A percentile compares a stretch with the other conserved stretches of the same genome.
Evolutionary conservation across 208 protist genomes (phyloP).

Genomic region (Crithidia brevicula): DNA sequence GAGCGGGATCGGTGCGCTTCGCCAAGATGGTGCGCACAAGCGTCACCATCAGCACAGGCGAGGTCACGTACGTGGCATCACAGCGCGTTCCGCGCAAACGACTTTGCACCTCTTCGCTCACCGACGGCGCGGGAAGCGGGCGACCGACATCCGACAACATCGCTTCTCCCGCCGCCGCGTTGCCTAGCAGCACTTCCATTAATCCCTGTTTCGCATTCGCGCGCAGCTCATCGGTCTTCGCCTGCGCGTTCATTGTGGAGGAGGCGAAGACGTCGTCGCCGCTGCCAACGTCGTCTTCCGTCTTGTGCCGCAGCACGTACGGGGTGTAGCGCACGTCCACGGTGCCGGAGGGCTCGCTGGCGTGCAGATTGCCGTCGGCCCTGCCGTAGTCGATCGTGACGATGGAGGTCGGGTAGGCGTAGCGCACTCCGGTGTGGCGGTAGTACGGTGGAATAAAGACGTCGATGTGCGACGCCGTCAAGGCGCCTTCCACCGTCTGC

Average conservation of each 20-base stretch:
- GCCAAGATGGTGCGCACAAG: slow-evolving; percentile 32
- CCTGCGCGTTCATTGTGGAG: neutral
- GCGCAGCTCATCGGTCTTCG: slow-evolving; percentile 13
- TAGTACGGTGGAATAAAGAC: slow-evolving; percentile 34
- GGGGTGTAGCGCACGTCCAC: slow-evolving; percentile 11
- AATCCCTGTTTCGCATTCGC: slow-evolving; percentile 46
- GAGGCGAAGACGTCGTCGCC: slow-evolving; percentile 7
- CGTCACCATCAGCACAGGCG: slow-evolving; percentile 29
- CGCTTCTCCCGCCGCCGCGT: slow-evolving; percentile 5
- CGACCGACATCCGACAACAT: slow-evolving; percentile 20
- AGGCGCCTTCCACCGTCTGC: neutral
- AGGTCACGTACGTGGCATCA: slow-evolving; percentile 43
- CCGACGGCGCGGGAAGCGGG: slow-evolving; percentile 18
- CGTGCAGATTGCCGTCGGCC: neutral
- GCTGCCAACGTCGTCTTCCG: slow-evolving; percentile 17
- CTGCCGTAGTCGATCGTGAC: slow-evolving; percentile 29
- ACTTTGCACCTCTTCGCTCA: slow-evolving; percentile 31
- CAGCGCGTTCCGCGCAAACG: slow-evolving; percentile 36
- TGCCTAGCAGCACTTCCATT: slow-evolving; percentile 48
- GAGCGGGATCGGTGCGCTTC: slow-evolving; percentile 23
- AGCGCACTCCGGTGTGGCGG: slow-evolving; percentile 14
- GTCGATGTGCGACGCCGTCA: slow-evolving; percentile 22
- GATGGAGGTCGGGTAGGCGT: neutral
- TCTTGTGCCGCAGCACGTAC: slow-evolving; percentile 20
- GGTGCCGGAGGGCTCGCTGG: neutral